These are phyloP conservation scores for Pseudocercospora fijiensis DNA, from an alignment of 2,329 filamentous ascomycete genomes.

Conservation along the genomic window DNA sequence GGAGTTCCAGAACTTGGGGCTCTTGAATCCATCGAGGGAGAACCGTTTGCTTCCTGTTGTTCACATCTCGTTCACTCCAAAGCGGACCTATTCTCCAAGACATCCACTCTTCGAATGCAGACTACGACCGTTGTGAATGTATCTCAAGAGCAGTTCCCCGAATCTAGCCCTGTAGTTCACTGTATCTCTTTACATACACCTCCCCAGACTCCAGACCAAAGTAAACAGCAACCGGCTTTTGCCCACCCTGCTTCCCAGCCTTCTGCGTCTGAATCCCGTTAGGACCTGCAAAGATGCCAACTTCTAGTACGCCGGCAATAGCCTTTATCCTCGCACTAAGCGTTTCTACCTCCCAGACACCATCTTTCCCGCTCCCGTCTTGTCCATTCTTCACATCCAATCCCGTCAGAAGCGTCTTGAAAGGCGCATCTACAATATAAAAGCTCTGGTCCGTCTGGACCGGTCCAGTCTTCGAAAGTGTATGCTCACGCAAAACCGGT, in stretches of 20 bases:
- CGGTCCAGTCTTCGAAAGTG: conserved; percentile 76
- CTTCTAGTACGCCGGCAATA: conserved; percentile 85
- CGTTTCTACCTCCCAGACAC: conserved; percentile 75
- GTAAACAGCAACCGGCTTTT: conserved; percentile 91
- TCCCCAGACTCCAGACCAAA: conserved; percentile 76
- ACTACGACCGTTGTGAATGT: neutral
- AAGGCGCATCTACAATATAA: conserved; percentile 90
- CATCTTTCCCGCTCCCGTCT: conserved; percentile 51
- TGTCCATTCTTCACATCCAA: conserved; percentile 50
- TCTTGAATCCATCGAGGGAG: no score
- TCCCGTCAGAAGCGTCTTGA: conserved; percentile 66
- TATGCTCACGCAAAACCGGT: conserved; percentile 69
- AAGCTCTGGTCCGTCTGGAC: conserved; percentile 83
- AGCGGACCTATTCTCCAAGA: no score
- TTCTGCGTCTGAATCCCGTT: conserved; percentile 69
- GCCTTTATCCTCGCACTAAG: conserved; percentile 73
- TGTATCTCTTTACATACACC: conserved; percentile 38
- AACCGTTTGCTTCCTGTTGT: neutral
- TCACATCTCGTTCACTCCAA: neutral
- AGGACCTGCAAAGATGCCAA: conserved; percentile 82
- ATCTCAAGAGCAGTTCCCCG: neutral
- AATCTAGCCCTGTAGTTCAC: conserved; percentile 14
- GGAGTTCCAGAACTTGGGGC: no score
- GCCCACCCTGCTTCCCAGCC: conserved; percentile 64
- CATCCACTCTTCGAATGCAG: neutral